A percentile compares a stretch with the other conserved stretches of the same genome.
phyloP scores from a whole-genome alignment of 139 green algal species.

The Coccomyxa sp. region DNA sequence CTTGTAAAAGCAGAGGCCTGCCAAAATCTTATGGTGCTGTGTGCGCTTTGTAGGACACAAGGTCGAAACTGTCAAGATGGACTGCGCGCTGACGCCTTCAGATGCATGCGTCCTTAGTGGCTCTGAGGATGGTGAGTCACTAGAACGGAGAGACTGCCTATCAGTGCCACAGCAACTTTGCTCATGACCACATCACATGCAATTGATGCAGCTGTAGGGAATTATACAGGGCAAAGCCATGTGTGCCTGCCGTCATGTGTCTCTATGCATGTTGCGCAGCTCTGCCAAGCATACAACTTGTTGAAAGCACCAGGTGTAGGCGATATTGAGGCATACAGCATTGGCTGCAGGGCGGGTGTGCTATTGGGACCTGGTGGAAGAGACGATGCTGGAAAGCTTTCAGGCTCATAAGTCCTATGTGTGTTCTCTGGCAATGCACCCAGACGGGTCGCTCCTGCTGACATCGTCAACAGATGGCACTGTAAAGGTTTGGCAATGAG shows the following conservation, averaged over 20 bases:
- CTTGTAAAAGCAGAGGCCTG: too few relatives aligned
- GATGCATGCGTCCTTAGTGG: constrained; percentile 71
- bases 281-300: neutral
- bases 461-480: constrained; percentile 72
- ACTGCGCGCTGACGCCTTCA: constrained; percentile 65
- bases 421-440: constrained; percentile 71
- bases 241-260: neutral
- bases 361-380: constrained; percentile 87
- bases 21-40: too few relatives aligned
- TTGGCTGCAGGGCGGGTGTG: constrained; percentile 71
- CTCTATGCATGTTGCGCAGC: neutral
- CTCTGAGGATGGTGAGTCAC: constrained; percentile 71
- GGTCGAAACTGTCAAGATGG: constrained; percentile 64
- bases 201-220: neutral
- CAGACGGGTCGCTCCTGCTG: constrained; percentile 56
- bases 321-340: too few relatives aligned
- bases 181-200: neutral
- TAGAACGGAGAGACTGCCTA: neutral
- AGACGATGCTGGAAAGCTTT: constrained; percentile 45
- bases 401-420: constrained; percentile 67
- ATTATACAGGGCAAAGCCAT: neutral
- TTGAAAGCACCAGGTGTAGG: too few relatives aligned
- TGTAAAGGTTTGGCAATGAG: constrained; percentile 67
- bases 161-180: neutral
- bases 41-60: constrained; percentile 49